Evolutionary conservation across 2,329 filamentous ascomycete genomes (phyloP), one percentile per base, ranked within the genome.

Genomic region (Trichothecium roseum): DNA sequence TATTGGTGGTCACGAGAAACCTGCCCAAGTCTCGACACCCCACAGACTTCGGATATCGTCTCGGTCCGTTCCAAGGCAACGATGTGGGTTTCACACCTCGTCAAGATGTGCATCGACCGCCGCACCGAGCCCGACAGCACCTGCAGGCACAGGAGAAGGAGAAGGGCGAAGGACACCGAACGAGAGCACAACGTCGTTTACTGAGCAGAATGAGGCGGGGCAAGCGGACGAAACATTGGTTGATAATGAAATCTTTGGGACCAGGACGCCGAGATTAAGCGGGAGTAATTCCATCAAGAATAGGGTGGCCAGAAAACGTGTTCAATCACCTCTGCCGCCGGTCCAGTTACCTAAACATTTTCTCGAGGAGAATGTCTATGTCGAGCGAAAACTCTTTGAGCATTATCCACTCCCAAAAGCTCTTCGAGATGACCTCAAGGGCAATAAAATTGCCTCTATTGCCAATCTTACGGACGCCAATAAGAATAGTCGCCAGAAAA

Each of bases 281-380:
- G 10, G 6, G 10, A 10, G 20, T 6, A 24, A 24, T 17, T 18
- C 29, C 8, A 28, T 28, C 6, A 35, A 22, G 29, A 39, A 24
- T 10, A 10, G 18, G 9, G n/a, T 20, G n/a, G n/a, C 12, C 18
- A 35, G 27, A 22, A 13, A 29, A 15, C 37, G 37, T n/a, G 28
- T 22, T 7, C 18, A 28, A 10, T 20, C 33, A 9, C 24, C 32
- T 27, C 34, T 39, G 4, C 37, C 37, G 10, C 28, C 29, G 5
- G 28, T 39, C 34, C 17, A 36, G 7, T 22, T 39, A 15, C 37
- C 37, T 9, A 12, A 18, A 10, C 15, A 22, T 13, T 39, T 36
- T 22, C 26, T 29, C 6, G 8, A 27, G 18, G 16, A 35, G 13
- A 39, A 35, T 24, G 30, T 39, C n/a, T 22, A 32, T 18, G 17